Evolutionary conservation across 257 asterid species (phyloP).

Genomic region (Nicotiana tomentosiformis): DNA sequence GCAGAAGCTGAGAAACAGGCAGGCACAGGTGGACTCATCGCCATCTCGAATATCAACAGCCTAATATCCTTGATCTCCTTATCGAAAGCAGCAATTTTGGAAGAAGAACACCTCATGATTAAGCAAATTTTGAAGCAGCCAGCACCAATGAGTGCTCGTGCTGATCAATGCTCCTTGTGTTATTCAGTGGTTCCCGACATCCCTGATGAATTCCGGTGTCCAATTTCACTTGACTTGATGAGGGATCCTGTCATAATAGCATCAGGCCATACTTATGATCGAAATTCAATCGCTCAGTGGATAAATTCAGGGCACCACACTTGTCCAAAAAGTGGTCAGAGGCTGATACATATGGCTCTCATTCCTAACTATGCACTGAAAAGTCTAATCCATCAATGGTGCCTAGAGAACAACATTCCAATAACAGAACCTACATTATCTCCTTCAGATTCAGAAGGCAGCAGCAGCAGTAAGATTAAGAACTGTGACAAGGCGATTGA

Average conservation of each 20-base stretch:
- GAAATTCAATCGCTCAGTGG: slow-evolving; percentile 74
- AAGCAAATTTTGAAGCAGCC: slow-evolving; percentile 38
- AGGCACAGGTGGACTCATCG: slow-evolving; percentile 80
- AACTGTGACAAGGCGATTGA: slow-evolving; percentile 38
- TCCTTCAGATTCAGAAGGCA: slow-evolving; percentile 34
- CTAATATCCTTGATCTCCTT: slow-evolving; percentile 56
- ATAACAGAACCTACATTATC: slow-evolving; percentile 31
- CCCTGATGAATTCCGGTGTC: slow-evolving; percentile 81
- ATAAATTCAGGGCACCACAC: slow-evolving; percentile 80
- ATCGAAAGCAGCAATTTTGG: slow-evolving; percentile 34
- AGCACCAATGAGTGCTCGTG: slow-evolving; percentile 21
- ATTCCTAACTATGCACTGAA: slow-evolving; percentile 71
- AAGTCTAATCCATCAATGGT: slow-evolving; percentile 70
- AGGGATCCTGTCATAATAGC: slow-evolving; percentile 77
- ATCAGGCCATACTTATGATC: slow-evolving; percentile 86
- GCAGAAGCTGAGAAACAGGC: slow-evolving; percentile 73
- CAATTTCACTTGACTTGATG: slow-evolving; percentile 80
- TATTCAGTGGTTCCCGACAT: slow-evolving; percentile 32
- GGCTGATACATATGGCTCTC: slow-evolving; percentile 81
- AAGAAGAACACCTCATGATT: slow-evolving; percentile 24
- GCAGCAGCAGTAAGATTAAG: slow-evolving; percentile 41
- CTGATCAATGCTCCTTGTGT: slow-evolving; percentile 34
- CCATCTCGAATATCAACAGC: slow-evolving; percentile 59
- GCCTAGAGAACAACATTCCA: slow-evolving; percentile 64
- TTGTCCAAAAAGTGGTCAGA: slow-evolving; percentile 84